phyloP scores from a whole-genome alignment of 1,284 basidiomycete species.

The Rhizoctonia solani region DNA sequence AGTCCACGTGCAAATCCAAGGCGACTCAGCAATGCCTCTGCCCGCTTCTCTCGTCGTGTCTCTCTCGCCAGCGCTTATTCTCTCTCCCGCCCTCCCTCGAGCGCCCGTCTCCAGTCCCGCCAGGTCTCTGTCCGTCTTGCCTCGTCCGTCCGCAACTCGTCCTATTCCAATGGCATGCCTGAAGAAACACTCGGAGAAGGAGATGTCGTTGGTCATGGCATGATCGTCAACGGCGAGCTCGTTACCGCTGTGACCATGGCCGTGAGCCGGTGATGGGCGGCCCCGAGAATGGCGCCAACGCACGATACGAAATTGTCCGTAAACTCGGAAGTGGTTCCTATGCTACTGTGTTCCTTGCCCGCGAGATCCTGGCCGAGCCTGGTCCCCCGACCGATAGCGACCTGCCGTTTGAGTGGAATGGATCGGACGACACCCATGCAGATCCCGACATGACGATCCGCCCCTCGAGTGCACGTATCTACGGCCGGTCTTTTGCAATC shows the following conservation, averaged over 20 bases:
- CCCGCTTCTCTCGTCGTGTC: constrained; percentile 26
- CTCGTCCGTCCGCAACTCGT: constrained; percentile 13
- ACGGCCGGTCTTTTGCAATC: constrained; percentile 90
- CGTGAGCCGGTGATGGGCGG: constrained; percentile 40
- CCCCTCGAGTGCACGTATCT: constrained; percentile 44
- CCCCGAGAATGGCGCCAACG: constrained; percentile 49
- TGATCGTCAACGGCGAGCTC: constrained; percentile 63
- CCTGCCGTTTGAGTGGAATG: constrained; percentile 34
- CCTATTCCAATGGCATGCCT: constrained; percentile 41
- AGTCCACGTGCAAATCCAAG: constrained; percentile 4
- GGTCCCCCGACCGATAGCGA: constrained; percentile 52
- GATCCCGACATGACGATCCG: constrained; percentile 45
- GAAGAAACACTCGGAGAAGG: constrained; percentile 71
- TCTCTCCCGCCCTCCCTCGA: constrained; percentile 35
- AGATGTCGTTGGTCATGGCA: constrained; percentile 69
- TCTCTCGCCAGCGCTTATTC: constrained; percentile 29
- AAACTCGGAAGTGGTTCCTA: constrained; percentile 87
- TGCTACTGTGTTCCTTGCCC: constrained; percentile 91
- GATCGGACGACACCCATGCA: constrained; percentile 58
- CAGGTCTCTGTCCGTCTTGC: constrained; percentile 38
- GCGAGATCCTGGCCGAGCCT: constrained; percentile 72
- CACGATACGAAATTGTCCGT: constrained; percentile 80
- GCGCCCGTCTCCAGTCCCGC: constrained; percentile 38
- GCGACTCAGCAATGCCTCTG: constrained; percentile 31
- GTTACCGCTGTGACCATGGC: constrained; percentile 57